Evolutionary conservation across 805 yeast species (phyloP).

Genomic region (Candida gorgasii): DNA sequence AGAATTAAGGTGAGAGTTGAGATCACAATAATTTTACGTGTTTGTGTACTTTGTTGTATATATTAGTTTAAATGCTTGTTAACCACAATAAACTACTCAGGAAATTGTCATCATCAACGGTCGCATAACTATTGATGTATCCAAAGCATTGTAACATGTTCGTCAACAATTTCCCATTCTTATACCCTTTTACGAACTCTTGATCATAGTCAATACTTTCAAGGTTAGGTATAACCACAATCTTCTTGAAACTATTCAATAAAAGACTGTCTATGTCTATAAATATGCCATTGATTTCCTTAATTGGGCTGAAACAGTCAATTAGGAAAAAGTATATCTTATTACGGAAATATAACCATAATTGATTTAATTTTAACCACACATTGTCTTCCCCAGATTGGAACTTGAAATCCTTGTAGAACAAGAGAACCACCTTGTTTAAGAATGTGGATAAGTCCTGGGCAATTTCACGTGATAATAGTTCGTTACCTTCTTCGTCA

Average conservation of each 20-base stretch:
- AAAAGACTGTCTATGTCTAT: conserved; percentile 30
- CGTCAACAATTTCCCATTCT: conserved; percentile 12
- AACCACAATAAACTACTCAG: conserved; percentile 25
- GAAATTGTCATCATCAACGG: conserved; percentile 17
- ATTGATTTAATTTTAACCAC: conserved; percentile 23
- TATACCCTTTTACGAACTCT: conserved; percentile 10
- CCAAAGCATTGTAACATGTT: conserved; percentile 18
- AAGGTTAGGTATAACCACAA: conserved; percentile 24
- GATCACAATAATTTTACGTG: too few species aligned
- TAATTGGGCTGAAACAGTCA: conserved; percentile 28
- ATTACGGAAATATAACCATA: conserved; percentile 31
- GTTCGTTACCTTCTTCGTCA: conserved; percentile 21
- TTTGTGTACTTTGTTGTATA: neutral
- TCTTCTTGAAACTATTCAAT: conserved; percentile 29
- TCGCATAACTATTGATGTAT: conserved; percentile 12
- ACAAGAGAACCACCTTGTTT: conserved; percentile 22
- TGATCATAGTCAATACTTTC: conserved; percentile 12
- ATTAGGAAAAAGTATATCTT: conserved; percentile 26
- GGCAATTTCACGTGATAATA: conserved; percentile 27
- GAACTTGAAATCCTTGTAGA: conserved; percentile 22
- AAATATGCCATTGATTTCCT: conserved; percentile 14
- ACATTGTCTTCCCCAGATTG: conserved; percentile 7
- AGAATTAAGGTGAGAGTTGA: neutral
- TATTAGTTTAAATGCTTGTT: conserved; percentile 2
- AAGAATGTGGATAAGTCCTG: conserved; percentile 30